Base-by-base conservation (phyloP, 148 eudicot species). In the Polygonum maritimum region DNA sequence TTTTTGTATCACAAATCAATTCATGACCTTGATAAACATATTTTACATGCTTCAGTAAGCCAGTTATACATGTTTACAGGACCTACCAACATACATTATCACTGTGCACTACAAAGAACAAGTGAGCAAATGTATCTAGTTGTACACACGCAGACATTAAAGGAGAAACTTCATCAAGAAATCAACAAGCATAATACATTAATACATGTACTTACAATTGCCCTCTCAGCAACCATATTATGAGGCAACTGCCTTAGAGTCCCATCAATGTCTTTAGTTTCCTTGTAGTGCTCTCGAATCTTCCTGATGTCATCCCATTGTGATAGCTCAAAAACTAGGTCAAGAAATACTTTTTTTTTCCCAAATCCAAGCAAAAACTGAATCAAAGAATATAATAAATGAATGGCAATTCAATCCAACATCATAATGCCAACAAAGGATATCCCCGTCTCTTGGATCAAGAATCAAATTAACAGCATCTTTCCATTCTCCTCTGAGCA, bases 371-470 rank as follows among this genome's bases (percentile, higher is more conserved):
- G n/a, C 71, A 67, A 35, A 36, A 38, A 31, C 6, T 33, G 16
- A 67, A 16, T 67, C 38, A 21, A 36, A 36, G 21, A 67, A 67
- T 36, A 26, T 12, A 11, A 33, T 31, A 5, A 39, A 18, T 63
- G 33, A 63, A 63, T 22, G 14, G 16, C 36, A 60, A 26, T 35
- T 36, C 19, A 35, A 36, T 36, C 16, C 16, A 16, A 67, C 19
- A 36, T 74, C 48, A 78, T 18, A 58, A 75, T 26, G 38, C 52
- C 75, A 55, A 4, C 19, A 76, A 91, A 92, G 97, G 98, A 94
- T 94, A 94, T 94, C 98, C 81, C 96, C 97, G 75, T 94, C 96
- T 84, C 96, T 88, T 69, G 98, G 98, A 83, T 94, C 98, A 84
- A 94, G 94, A 82, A 94, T 86, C 97, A 94, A 62, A 81, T 76